Percentiles rank a stretch among this genome's conserved stretches.
Conservation (phyloP, 306 rosid genomes). For the Rosa lucieae region DNA sequence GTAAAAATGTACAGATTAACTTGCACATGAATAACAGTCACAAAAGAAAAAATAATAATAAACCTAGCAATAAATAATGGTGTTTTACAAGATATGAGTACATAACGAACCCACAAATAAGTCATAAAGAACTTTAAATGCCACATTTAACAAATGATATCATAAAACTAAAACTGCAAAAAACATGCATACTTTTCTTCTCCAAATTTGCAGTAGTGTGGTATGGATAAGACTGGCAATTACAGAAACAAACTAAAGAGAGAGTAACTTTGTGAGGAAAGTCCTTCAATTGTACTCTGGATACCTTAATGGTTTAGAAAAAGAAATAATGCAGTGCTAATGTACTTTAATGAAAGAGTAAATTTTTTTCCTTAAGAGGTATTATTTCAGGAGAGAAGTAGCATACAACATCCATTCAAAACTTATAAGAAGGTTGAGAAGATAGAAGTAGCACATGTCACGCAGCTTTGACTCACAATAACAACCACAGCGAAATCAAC, state of each 20-base stretch:
- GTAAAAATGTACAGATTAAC: conserved; percentile 38
- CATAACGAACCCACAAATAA: neutral
- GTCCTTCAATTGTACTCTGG: neutral
- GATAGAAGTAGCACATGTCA: neutral
- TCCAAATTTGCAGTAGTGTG: neutral
- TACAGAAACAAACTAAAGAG: no score
- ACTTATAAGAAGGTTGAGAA: neutral
- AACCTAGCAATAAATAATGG: conserved; percentile 2
- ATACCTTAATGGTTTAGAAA: neutral
- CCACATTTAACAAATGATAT: neutral
- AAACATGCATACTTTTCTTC: neutral
- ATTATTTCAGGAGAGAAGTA: neutral
- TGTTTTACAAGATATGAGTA: neutral
- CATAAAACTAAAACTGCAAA: neutral
- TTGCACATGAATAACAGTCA: conserved; percentile 18
- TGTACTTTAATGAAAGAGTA: neutral
- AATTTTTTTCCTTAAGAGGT: neutral
- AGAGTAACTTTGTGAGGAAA: neutral
- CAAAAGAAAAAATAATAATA: neutral
- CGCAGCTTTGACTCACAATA: neutral
- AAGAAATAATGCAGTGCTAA: neutral
- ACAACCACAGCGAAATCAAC: neutral
- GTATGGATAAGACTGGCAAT: neutral
- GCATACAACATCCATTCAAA: neutral
- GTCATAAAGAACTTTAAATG: neutral